Base-by-base conservation (phyloP, 1,284 basidiomycete genomes). In the Pseudozyma flocculosa region DNA sequence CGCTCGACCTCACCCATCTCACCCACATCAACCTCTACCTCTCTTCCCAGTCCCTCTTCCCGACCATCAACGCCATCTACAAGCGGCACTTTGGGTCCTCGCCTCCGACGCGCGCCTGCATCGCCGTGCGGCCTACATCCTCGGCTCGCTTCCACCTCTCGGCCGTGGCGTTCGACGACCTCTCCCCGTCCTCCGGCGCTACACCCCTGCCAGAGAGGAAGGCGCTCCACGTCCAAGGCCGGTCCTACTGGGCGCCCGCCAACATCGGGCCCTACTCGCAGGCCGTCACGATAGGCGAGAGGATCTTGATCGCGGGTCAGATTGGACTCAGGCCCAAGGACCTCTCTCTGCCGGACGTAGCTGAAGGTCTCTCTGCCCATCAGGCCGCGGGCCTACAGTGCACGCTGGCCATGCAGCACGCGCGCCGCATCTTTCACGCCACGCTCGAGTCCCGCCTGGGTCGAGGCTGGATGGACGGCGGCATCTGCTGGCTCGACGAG, bases 241-340 rank as follows among this genome's bases (percentile, higher is more conserved):
- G 94, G 48, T 94, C 91, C 75, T 97, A 97, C 78, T 99, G 95
- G 95, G 94, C 94, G 17, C 92, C 95, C 10, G 94, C 95, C 2
- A 98, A 97, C 77, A 98, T 99, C 50, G 95, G 95, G 30, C 95
- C 95, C 2, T 99, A 98, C 78, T 94, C 92, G 0, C 95, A 99
- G 79, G 88, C 90, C 8, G 85, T 97, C 48, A 82, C 83, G 48
- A 90, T 91, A 57, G 85, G 85, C 53, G 84, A 88, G 48, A 85
- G 85, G 3, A 81, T 92, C 10, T 91, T 89, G 70, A 82, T 98
- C 50, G 94, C 95, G 0, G 95, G 95, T 3, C 95, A 98, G 78
- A 97, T 99, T 43, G 91, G 92, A 0, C 82, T 99, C 24, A 81
- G 88, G 22, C 94, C 95, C 0, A 81, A 86, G 34, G 85, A 81